These are phyloP conservation scores for Sphagnum fallax DNA, from an alignment of 228 moss, liverwort and hornwort species.

Conservation along the genomic window DNA sequence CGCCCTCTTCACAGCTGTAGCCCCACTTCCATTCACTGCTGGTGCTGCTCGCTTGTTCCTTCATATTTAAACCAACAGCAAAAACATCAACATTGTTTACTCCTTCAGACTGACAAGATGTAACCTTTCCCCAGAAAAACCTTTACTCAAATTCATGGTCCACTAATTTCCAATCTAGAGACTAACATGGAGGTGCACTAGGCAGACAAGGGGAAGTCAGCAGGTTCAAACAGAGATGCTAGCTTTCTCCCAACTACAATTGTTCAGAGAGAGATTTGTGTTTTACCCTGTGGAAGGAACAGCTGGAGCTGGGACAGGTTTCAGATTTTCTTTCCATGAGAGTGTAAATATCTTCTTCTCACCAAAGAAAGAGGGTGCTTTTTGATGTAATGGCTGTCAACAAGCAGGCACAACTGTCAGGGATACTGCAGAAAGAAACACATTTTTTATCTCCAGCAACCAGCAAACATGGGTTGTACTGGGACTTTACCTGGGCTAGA, in stretches of 20 bases:
- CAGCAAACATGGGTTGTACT: background rate
- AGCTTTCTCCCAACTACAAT: background rate
- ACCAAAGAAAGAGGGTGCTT: slow-evolving; percentile 45
- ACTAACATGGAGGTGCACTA: background rate
- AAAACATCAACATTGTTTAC: no score
- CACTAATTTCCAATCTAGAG: background rate
- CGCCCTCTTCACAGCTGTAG: slow-evolving; percentile 25
- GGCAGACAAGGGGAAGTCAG: background rate
- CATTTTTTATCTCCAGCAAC: no score
- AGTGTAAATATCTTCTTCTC: slow-evolving; percentile 43
- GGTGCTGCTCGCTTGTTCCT: slow-evolving; percentile 33
- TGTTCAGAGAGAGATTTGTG: background rate
- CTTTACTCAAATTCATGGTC: no score
- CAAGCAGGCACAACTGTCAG: slow-evolving; percentile 3
- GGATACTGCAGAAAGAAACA: background rate
- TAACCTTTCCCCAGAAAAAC: no score
- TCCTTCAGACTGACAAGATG: no score
- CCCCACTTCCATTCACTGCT: slow-evolving; percentile 23
- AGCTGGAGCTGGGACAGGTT: slow-evolving; percentile 24
- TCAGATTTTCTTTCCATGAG: slow-evolving; percentile 24
- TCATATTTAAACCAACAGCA: slow-evolving; percentile 2
- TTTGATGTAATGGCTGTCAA: slow-evolving; percentile 41
- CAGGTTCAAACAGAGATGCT: background rate
- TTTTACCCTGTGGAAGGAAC: slow-evolving; percentile 30
- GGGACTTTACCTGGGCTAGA: slow-evolving; percentile 24